Percentiles rank a stretch among this genome's conserved stretches.
Evolutionary conservation across 495 filamentous ascomycete species (phyloP).

Genomic region (Poronia punctata): DNA sequence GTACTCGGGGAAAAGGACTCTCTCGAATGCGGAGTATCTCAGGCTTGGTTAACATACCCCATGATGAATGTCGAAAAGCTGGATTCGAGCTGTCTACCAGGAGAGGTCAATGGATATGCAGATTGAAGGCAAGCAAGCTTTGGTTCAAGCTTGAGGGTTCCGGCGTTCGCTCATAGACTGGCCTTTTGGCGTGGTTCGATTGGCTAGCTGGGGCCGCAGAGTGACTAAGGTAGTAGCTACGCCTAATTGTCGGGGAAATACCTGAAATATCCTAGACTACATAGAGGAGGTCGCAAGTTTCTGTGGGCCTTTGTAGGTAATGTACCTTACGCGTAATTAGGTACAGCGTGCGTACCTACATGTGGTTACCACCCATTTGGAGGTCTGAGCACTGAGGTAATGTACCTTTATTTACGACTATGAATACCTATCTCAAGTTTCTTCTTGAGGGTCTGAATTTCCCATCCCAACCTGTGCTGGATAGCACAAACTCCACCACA

Average conservation of each 20-base stretch:
- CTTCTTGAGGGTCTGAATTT: too few relatives aligned
- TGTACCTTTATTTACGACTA: too few relatives aligned
- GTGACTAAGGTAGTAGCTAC: constrained; percentile 29
- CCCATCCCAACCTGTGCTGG: too few relatives aligned
- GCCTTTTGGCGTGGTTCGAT: constrained; percentile 20
- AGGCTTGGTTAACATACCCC: constrained; percentile 19
- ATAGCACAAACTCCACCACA: neutral
- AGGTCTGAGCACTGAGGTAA: too few relatives aligned
- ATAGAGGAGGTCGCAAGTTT: too few relatives aligned
- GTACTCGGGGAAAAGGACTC: neutral
- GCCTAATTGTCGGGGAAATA: constrained; percentile 17
- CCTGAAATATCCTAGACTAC: too few relatives aligned
- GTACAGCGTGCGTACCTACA: too few relatives aligned
- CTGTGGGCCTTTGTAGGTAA: neutral
- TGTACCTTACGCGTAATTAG: too few relatives aligned
- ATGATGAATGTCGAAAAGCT: constrained; percentile 16
- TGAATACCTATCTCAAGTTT: too few relatives aligned
- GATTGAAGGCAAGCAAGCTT: constrained; percentile 12
- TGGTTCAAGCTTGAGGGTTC: constrained; percentile 16
- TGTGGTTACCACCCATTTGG: too few relatives aligned
- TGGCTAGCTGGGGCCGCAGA: constrained; percentile 10
- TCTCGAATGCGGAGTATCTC: neutral
- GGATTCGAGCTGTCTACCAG: constrained; percentile 3
- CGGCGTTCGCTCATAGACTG: constrained; percentile 4
- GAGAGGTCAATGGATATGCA: constrained; percentile 4